Percentiles rank a stretch among this genome's conserved stretches.
Conservation (phyloP, 495 filamentous ascomycete genomes). For the Articulospora tetracladia region DNA sequence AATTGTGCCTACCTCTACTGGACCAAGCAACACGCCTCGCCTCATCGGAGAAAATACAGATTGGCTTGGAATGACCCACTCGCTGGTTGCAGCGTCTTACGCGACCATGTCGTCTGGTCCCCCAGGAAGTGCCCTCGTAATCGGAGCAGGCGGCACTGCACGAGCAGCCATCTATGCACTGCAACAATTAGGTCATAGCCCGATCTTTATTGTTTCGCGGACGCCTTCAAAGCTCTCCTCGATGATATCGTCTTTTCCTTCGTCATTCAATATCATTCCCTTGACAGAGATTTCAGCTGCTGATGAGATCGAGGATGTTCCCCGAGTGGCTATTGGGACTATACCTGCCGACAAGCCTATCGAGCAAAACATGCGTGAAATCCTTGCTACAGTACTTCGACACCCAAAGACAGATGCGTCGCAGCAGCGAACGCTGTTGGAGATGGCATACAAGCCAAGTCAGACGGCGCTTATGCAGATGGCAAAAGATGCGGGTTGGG, state of each 20-base stretch:
- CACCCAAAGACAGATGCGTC: slow-evolving; percentile 37
- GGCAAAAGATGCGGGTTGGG: slow-evolving; percentile 80
- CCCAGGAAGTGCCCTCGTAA: slow-evolving; percentile 59
- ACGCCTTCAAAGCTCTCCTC: slow-evolving; percentile 59
- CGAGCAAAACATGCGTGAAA: slow-evolving; percentile 64
- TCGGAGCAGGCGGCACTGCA: slow-evolving; percentile 89
- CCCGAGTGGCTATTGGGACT: slow-evolving; percentile 78
- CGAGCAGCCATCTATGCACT: slow-evolving; percentile 89
- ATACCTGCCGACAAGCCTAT: slow-evolving; percentile 88
- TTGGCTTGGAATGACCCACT: slow-evolving; percentile 86
- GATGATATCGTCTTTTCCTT: slow-evolving; percentile 70
- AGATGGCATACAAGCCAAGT: slow-evolving; percentile 95
- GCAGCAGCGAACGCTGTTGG: slow-evolving; percentile 61
- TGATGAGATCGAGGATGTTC: slow-evolving; percentile 43
- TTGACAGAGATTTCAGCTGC: slow-evolving; percentile 51
- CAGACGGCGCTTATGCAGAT: slow-evolving; percentile 83
- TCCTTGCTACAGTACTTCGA: slow-evolving; percentile 61
- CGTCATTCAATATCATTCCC: slow-evolving; percentile 66
- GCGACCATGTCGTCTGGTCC: slow-evolving; percentile 10
- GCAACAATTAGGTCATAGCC: slow-evolving; percentile 74
- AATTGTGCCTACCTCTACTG: slow-evolving; percentile 54
- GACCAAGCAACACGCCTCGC: slow-evolving; percentile 34
- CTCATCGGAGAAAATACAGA: slow-evolving; percentile 92
- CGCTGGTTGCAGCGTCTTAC: slow-evolving; percentile 55
- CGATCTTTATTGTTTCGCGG: slow-evolving; percentile 85